Conservation (phyloP, 768 basidiomycete genomes). For the Boletus rufocinnamomeus region DNA sequence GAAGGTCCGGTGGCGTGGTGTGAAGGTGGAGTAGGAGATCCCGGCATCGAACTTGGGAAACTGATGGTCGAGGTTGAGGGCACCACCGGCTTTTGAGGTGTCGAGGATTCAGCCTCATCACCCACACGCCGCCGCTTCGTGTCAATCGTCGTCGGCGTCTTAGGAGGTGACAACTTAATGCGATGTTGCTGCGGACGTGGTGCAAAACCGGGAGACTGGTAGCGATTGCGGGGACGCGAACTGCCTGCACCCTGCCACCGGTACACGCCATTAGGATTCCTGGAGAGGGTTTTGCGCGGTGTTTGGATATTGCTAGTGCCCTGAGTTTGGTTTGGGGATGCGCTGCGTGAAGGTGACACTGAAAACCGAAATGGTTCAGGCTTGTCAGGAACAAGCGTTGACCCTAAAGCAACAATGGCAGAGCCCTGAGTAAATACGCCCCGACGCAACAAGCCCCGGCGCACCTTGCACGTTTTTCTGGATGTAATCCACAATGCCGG, state of each 20-base stretch:
- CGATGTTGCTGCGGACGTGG: slow-evolving; percentile 49
- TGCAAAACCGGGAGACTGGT: slow-evolving; percentile 72
- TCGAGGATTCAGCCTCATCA: slow-evolving; percentile 42
- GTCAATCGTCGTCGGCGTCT: slow-evolving; percentile 44
- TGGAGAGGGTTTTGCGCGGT: slow-evolving; percentile 55
- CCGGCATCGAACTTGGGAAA: slow-evolving; percentile 28
- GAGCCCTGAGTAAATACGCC: slow-evolving; percentile 14
- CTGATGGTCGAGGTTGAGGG: slow-evolving; percentile 30
- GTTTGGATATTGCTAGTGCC: slow-evolving; percentile 27
- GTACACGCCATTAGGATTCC: slow-evolving; percentile 76
- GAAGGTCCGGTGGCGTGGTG: slow-evolving; percentile 31
- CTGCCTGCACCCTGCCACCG: slow-evolving; percentile 79
- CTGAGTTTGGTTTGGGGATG: slow-evolving; percentile 27
- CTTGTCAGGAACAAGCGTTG: slow-evolving; percentile 36
- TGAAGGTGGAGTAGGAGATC: slow-evolving; percentile 38
- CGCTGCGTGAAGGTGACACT: slow-evolving; percentile 36
- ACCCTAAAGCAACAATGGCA: slow-evolving; percentile 21
- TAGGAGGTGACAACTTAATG: slow-evolving; percentile 45
- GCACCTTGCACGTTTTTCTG: slow-evolving; percentile 52
- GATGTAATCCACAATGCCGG: slow-evolving; percentile 56
- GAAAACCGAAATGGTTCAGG: slow-evolving; percentile 67
- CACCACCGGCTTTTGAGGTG: slow-evolving; percentile 35
- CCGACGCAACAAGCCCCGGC: slow-evolving; percentile 17
- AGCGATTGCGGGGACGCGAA: slow-evolving; percentile 67
- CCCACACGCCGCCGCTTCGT: slow-evolving; percentile 64